Evolutionary conservation across 2,329 filamentous ascomycete species (phyloP).

Genomic region (Aschersonia sp.): DNA sequence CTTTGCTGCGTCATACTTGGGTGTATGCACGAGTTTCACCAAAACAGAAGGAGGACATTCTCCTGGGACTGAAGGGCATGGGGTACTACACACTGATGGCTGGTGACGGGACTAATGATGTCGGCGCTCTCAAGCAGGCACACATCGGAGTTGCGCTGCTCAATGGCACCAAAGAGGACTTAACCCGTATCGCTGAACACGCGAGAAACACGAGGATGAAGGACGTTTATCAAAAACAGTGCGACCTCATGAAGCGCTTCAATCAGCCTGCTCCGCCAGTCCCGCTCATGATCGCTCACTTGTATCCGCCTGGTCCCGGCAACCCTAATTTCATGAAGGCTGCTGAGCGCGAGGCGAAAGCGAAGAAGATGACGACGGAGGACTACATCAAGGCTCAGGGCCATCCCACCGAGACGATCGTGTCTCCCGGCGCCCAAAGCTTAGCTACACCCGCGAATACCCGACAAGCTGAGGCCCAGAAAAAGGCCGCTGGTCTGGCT

Average conservation of each 20-base stretch:
- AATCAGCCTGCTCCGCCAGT: conserved; percentile 89
- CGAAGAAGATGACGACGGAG: conserved; percentile 53
- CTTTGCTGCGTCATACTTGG: conserved; percentile 81
- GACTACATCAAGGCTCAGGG: conserved; percentile 40
- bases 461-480: conserved; percentile 45
- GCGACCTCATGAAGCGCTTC: conserved; percentile 81
- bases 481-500: conserved; percentile 63
- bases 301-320: conserved; percentile 77
- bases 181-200: conserved; percentile 85
- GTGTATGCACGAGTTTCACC: conserved; percentile 97
- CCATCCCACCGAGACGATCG: conserved; percentile 45
- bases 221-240: conserved; percentile 95
- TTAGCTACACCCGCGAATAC: conserved; percentile 17
- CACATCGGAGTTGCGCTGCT: conserved; percentile 93
- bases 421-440: conserved; percentile 49
- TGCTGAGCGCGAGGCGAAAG: conserved; percentile 69
- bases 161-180: conserved; percentile 84
- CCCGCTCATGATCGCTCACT: conserved; percentile 79
- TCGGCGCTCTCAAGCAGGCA: conserved; percentile 93
- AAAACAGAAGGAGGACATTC: conserved; percentile 96
- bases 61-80: conserved; percentile 90
- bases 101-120: conserved; percentile 95
- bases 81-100: conserved; percentile 99
- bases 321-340: conserved; percentile 95
- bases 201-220: conserved; percentile 94